Conservation (phyloP, 148 eudicot genomes). For the Linanthus parryae region DNA sequence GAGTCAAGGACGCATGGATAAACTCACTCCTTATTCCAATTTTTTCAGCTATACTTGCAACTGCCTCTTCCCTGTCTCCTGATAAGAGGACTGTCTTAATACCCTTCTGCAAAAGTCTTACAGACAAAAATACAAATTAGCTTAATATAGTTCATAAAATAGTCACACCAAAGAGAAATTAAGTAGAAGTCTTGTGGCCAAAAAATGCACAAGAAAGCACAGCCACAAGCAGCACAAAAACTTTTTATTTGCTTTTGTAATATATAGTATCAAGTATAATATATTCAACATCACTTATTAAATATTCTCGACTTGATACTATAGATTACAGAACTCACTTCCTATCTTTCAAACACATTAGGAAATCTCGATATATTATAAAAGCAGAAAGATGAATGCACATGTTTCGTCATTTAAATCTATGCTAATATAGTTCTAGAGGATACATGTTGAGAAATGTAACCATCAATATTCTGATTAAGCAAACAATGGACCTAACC, state of each 20-base stretch:
- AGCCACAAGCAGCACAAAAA: not conserved
- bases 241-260: not conserved
- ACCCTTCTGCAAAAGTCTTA: conserved; percentile 67
- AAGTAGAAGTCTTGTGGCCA: not conserved
- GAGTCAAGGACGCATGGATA: conserved; percentile 71
- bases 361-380: too few relatives aligned
- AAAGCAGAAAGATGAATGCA: too few relatives aligned
- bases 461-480: too few relatives aligned
- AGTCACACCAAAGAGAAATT: conserved; percentile 2
- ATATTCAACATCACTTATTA: too few relatives aligned
- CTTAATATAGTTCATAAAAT: conserved; percentile 1
- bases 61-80: conserved; percentile 97
- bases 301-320: too few relatives aligned
- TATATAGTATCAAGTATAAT: too few relatives aligned
- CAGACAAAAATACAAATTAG: conserved; percentile 3
- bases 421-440: too few relatives aligned
- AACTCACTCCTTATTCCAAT: conserved; percentile 63
- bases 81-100: conserved; percentile 74
- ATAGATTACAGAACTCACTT: too few relatives aligned
- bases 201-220: not conserved
- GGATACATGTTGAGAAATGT: too few relatives aligned
- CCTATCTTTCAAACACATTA: too few relatives aligned
- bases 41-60: conserved; percentile 58
- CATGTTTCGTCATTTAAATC: too few relatives aligned
- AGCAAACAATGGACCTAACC: too few relatives aligned